A percentile compares a stretch with the other conserved stretches of the same genome.
Conservation (phyloP, 345 rosid species). For the Mercurialis annua region DNA sequence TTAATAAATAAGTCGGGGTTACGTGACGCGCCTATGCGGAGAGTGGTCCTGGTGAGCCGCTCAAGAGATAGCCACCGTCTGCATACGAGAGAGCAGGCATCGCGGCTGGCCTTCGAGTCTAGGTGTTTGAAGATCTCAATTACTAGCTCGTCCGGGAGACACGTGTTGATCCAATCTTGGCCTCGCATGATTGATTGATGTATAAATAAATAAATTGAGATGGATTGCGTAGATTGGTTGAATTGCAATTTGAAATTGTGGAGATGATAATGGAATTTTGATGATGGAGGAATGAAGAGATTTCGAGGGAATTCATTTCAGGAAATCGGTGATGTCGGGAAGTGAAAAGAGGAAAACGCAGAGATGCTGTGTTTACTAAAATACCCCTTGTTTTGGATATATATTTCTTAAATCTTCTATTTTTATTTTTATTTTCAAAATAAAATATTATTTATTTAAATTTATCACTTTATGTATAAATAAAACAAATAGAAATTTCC, state of each 20-base stretch:
- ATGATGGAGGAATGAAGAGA: background rate
- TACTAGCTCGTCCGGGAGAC: conserved; percentile 76
- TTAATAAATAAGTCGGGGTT: conserved; percentile 55
- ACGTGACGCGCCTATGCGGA: conserved; percentile 80
- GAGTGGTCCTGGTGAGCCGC: conserved; percentile 73
- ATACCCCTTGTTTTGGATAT: background rate
- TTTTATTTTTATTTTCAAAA: too few relatives aligned
- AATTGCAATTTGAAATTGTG: background rate
- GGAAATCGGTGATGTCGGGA: conserved; percentile 24
- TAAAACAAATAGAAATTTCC: too few relatives aligned
- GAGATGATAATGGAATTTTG: background rate
- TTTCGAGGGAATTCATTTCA: background rate
- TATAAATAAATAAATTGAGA: background rate
- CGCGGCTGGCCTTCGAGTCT: conserved; percentile 58
- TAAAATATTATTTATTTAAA: too few relatives aligned
- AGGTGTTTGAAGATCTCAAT: conserved; percentile 69
- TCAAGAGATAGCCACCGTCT: conserved; percentile 79
- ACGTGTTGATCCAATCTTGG: conserved; percentile 63
- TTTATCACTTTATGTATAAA: too few relatives aligned
- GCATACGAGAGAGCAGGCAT: conserved; percentile 90
- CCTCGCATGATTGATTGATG: conserved; percentile 49
- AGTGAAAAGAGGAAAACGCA: background rate
- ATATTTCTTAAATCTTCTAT: background rate
- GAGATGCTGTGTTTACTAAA: background rate
- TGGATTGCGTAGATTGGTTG: too few relatives aligned